A percentile compares a stretch with the other conserved stretches of the same genome.
Evolutionary conservation across 164 flowering plant genomes (phyloP).

Genomic region (Dillenia turbinata): DNA sequence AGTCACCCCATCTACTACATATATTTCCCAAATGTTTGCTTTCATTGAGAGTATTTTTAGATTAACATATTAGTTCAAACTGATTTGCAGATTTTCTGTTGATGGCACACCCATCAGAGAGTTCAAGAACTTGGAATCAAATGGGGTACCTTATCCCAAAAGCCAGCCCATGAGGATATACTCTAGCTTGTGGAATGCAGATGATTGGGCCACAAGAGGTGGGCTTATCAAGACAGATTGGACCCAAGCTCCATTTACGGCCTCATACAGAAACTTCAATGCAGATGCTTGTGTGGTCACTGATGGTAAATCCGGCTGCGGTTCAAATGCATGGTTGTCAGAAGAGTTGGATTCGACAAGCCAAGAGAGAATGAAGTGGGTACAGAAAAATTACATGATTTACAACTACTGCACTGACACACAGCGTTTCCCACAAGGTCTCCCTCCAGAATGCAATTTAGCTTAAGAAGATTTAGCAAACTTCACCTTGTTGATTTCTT

Average conservation of each 20-base stretch:
- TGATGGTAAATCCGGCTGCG: neutral
- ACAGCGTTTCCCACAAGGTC: slow-evolving; percentile 24
- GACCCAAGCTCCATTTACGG: slow-evolving; percentile 35
- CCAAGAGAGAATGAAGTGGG: slow-evolving; percentile 21
- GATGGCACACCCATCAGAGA: slow-evolving; percentile 46
- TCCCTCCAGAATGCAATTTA: slow-evolving; percentile 21
- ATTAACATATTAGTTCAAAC: too few relatives aligned
- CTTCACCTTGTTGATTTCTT: too few relatives aligned
- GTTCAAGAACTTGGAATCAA: slow-evolving; percentile 41
- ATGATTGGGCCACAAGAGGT: slow-evolving; percentile 45
- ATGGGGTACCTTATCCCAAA: slow-evolving; percentile 37
- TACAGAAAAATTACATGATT: slow-evolving; percentile 28
- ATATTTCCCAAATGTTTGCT: too few relatives aligned
- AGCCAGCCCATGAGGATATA: slow-evolving; percentile 32
- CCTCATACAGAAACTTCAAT: slow-evolving; percentile 32
- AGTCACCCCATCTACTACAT: too few relatives aligned
- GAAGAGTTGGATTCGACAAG: slow-evolving; percentile 14
- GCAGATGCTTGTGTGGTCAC: slow-evolving; percentile 18
- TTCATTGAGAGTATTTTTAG: neutral
- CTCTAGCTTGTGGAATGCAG: slow-evolving; percentile 36
- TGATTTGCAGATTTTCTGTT: slow-evolving; percentile 29
- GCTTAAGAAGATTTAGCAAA: too few relatives aligned
- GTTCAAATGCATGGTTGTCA: slow-evolving; percentile 12
- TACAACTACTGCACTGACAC: slow-evolving; percentile 27
- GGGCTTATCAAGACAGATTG: slow-evolving; percentile 39